phyloP scores from a whole-genome alignment of 2,329 filamentous ascomycete species.

The Ophiostoma novo-ulmi region DNA sequence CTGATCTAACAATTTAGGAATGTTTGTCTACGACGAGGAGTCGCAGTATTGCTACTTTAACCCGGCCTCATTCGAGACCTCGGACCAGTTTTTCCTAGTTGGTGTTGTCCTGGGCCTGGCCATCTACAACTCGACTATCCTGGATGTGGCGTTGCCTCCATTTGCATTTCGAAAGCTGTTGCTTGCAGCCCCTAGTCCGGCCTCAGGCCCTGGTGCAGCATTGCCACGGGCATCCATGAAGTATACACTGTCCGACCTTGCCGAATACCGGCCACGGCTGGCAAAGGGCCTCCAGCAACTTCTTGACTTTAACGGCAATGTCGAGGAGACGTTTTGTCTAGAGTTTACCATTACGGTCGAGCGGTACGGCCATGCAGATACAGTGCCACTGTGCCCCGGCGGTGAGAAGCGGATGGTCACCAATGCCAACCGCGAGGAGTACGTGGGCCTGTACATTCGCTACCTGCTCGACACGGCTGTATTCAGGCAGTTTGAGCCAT shows the following conservation, averaged over 20 bases:
- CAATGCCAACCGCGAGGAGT: slow-evolving; percentile 77
- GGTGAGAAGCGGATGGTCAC: slow-evolving; percentile 74
- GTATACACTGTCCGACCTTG: slow-evolving; percentile 74
- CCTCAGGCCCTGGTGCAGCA: slow-evolving; percentile 46
- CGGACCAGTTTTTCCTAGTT: slow-evolving; percentile 86
- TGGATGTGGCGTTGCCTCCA: slow-evolving; percentile 81
- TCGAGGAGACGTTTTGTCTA: slow-evolving; percentile 71
- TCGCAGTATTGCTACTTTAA: slow-evolving; percentile 93
- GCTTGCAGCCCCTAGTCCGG: slow-evolving; percentile 63
- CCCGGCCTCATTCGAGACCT: slow-evolving; percentile 80
- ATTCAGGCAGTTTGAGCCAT: slow-evolving; percentile 80
- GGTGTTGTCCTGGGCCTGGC: slow-evolving; percentile 82
- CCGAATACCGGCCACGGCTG: slow-evolving; percentile 71
- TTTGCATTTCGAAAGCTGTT: slow-evolving; percentile 87
- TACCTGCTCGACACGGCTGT: slow-evolving; percentile 76
- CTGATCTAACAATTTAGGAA: slow-evolving; percentile 49
- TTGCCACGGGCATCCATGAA: slow-evolving; percentile 59
- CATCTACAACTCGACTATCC: slow-evolving; percentile 91
- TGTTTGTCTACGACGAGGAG: slow-evolving; percentile 89
- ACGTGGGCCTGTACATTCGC: slow-evolving; percentile 77
- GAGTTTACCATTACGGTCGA: slow-evolving; percentile 76
- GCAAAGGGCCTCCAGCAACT: slow-evolving; percentile 71
- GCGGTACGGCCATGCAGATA: slow-evolving; percentile 63
- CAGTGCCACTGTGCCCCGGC: slow-evolving; percentile 66
- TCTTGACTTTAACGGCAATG: slow-evolving; percentile 77